Evolutionary conservation across 331 rosid species (phyloP).

Genomic region (Pyracantha coccinea): DNA sequence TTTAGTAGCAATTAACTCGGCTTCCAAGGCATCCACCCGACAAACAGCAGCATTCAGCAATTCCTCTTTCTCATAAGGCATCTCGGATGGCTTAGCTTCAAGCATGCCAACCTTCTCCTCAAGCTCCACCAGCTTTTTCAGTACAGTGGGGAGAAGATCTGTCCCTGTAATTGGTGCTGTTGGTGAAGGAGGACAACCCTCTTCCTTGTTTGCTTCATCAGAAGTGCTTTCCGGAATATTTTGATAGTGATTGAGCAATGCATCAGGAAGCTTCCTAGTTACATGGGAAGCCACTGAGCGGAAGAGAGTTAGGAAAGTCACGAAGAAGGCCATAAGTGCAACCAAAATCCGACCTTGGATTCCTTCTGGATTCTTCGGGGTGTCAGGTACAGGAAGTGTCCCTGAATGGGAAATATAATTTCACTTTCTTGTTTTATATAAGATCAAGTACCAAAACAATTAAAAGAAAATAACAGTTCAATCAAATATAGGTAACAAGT

Average conservation of each 20-base stretch:
- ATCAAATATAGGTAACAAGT: neutral
- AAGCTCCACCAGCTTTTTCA: constrained; percentile 70
- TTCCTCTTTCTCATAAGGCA: constrained; percentile 92
- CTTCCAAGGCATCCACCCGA: constrained; percentile 97
- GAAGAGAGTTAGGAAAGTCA: constrained; percentile 43
- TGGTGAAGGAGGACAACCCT: constrained; percentile 32
- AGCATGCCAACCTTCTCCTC: constrained; percentile 79
- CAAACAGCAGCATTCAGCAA: constrained; percentile 95
- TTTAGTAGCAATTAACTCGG: constrained; percentile 90
- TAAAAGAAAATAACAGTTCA: neutral
- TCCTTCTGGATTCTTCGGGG: constrained; percentile 42
- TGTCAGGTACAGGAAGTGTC: constrained; percentile 28
- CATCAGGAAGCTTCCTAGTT: constrained; percentile 38
- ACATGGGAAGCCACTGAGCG: constrained; percentile 35
- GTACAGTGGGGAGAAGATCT: constrained; percentile 48
- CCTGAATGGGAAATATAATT: constrained; percentile 38
- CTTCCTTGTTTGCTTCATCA: constrained; percentile 33
- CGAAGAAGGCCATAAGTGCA: constrained; percentile 54
- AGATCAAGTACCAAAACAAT: neutral
- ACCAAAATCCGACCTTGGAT: constrained; percentile 43
- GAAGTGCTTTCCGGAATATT: constrained; percentile 18
- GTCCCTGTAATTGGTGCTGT: constrained; percentile 27
- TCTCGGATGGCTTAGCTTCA: constrained; percentile 83
- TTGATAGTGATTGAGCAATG: constrained; percentile 27
- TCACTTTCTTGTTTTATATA: neutral